Conservation (phyloP, 306 rosid species). For the Cicer cuneatum region DNA sequence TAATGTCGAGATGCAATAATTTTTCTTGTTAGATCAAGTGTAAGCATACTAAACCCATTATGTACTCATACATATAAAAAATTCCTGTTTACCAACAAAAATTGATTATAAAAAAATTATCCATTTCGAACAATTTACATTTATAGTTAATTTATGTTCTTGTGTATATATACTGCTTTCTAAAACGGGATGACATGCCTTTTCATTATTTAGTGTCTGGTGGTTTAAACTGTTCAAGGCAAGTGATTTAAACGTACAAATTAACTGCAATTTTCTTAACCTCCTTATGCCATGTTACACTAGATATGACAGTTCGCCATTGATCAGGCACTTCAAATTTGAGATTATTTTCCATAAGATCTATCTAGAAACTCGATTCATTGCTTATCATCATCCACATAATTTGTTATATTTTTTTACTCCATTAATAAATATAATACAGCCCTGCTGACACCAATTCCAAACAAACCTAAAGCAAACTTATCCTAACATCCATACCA, state of each 20-base stretch:
- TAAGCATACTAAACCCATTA: slow-evolving; percentile 8
- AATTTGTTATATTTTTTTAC: too few relatives aligned
- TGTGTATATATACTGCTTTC: not conserved
- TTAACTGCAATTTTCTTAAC: not conserved
- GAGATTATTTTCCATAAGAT: not conserved
- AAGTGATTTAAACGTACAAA: not conserved
- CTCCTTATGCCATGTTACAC: not conserved
- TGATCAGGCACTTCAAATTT: not conserved
- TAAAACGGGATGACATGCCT: slow-evolving; percentile 13
- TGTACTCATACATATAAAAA: not conserved
- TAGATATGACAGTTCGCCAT: not conserved
- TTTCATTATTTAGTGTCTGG: not conserved
- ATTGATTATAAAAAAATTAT: not conserved
- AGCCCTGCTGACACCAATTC: not conserved
- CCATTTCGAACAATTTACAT: slow-evolving; percentile 34
- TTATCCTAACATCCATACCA: not conserved
- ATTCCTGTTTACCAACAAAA: slow-evolving; percentile 4
- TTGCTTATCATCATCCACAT: not conserved
- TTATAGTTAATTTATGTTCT: slow-evolving; percentile 10
- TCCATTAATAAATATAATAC: too few relatives aligned
- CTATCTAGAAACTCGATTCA: not conserved
- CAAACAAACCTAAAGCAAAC: slow-evolving; percentile 30
- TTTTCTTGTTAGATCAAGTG: slow-evolving; percentile 14
- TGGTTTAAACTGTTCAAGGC: slow-evolving; percentile 8
- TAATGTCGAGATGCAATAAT: slow-evolving; percentile 25